Conservation (phyloP, 2,329 filamentous ascomycete species). For the Sordariomycetes sp. region DNA sequence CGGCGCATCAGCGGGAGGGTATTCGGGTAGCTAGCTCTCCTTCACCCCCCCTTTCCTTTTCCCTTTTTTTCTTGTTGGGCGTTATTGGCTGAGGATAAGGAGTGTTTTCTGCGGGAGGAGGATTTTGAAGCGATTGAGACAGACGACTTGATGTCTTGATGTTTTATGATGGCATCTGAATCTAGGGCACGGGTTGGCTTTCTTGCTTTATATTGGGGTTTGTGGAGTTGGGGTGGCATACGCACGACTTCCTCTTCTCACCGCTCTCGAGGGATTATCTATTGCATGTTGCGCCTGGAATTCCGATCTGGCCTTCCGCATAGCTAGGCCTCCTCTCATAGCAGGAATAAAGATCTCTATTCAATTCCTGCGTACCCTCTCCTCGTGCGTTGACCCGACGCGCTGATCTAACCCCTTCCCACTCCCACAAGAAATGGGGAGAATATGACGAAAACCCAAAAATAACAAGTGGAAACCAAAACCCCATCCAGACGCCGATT, state of each 20-base stretch:
- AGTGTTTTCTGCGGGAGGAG: neutral
- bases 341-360: neutral
- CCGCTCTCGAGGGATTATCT: neutral
- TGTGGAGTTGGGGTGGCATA: neutral
- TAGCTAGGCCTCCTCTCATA: neutral
- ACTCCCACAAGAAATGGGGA: neutral
- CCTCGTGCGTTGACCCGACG: neutral
- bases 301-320: neutral
- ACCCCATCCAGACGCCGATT: neutral
- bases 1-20: slow-evolving; percentile 3
- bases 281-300: neutral
- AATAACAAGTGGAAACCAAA: neutral
- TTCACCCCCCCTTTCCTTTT: too few species aligned
- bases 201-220: neutral
- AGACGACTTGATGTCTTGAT: neutral
- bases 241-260: neutral
- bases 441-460: neutral
- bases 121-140: neutral
- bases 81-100: neutral
- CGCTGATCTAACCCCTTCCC: neutral
- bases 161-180: neutral
- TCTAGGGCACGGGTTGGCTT: neutral
- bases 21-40: neutral
- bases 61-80: neutral
- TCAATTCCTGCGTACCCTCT: neutral